Evolutionary conservation across 805 yeast genomes (phyloP), one percentile per base, ranked within the genome.

Genomic region (Ogataea parapolymorpha): DNA sequence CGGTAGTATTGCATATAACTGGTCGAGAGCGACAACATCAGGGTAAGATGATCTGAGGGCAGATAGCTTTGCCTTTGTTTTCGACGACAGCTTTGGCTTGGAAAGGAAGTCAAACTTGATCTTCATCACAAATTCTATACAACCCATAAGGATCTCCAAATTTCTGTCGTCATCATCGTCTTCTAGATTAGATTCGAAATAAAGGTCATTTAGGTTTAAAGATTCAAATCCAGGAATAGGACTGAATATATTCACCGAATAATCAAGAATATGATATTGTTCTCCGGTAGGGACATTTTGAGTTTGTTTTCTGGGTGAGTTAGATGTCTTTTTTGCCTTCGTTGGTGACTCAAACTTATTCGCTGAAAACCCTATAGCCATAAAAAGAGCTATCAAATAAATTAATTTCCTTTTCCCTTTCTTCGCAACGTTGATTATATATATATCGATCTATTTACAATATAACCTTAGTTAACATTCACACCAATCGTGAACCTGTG

Each of bases 1-100:
- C 11, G 66, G 66, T 39, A 67, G 72, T 9, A 77, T 49, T 1
- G 81, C 61, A 49, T 78, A 78, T 4, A 79, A 48, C 44, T 77
- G 82, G 24, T 67, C 67, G 10, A 67, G 45, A 1, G 76, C 63
- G 7, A 74, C 58, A 26, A 74, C 46, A 8, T 69, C 57, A 0
- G 79, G 77, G 35, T 54, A 58, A 3, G 48, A 38, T 10, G 36
- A 17, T 26, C 61, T 44, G 15, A 44, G 48, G 22, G 45, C 34
- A 5, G 31, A 31, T 10, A 56, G 48, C 25, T 46, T 51, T 12
- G 49, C 43, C 32, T 46, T 58, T 15, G 52, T 49, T 11, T 36
- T 46, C 20, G 43, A 44, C 2, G 57, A 52, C 8, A 58, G 37
- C 11, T 50, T 54, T n/a, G 56, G 51, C 34, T 54, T 53, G 18